Evolutionary conservation across 2,329 filamentous ascomycete genomes (phyloP).

Genomic region (Alternaria ethzedia): DNA sequence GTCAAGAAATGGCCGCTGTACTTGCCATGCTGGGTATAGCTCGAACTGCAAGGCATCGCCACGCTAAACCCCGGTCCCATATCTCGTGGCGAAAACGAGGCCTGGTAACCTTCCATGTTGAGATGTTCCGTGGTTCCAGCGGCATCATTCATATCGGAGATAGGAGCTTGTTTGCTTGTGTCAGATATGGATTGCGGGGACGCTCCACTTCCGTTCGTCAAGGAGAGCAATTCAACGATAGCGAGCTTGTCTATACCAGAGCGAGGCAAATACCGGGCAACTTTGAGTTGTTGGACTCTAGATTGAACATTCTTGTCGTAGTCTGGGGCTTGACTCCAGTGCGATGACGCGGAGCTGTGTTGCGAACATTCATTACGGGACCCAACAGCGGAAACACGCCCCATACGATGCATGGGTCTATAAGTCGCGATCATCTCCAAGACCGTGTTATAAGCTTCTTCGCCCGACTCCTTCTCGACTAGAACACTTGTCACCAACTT

Average conservation of each 20-base stretch:
- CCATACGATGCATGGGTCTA: neutral
- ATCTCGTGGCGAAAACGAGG: neutral
- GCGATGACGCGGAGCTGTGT: neutral
- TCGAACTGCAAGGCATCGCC: neutral
- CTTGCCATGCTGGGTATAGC: neutral
- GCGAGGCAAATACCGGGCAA: neutral
- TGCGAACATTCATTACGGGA: neutral
- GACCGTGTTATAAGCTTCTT: neutral
- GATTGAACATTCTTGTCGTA: neutral
- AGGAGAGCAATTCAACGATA: neutral
- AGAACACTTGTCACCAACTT: neutral
- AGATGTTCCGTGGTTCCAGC: neutral
- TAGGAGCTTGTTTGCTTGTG: neutral
- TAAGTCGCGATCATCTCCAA: neutral
- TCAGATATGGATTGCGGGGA: neutral
- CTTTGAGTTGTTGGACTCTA: neutral
- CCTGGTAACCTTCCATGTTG: neutral
- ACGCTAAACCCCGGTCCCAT: neutral
- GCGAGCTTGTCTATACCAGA: neutral
- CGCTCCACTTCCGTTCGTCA: neutral
- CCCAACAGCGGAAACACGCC: neutral
- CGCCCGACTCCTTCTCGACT: no score
- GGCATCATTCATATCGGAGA: neutral
- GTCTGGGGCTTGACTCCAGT: neutral
- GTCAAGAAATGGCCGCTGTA: neutral